phyloP scores from a whole-genome alignment of 2,329 filamentous ascomycete species.

The Sarocladiaceae sp. region DNA sequence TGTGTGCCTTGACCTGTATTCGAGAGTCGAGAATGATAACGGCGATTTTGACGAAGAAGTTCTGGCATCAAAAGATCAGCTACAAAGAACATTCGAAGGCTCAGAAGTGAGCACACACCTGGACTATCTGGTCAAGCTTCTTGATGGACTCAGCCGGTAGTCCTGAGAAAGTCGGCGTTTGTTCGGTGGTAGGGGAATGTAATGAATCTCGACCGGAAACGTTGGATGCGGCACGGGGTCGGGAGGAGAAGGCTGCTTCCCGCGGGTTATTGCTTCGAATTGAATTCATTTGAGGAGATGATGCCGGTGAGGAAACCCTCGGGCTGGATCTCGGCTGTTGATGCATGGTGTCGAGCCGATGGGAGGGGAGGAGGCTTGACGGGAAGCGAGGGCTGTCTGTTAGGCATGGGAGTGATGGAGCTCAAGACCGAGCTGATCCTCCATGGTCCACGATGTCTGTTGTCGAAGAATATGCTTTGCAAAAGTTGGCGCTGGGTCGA shows the following conservation, averaged over 20 bases:
- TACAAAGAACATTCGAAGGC: too few relatives aligned
- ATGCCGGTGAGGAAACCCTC: slow-evolving; percentile 67
- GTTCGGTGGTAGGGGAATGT: slow-evolving; percentile 45
- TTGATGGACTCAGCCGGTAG: slow-evolving; percentile 64
- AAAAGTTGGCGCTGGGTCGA: too few relatives aligned
- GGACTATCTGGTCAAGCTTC: slow-evolving; percentile 90
- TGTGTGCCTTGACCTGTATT: slow-evolving; percentile 59
- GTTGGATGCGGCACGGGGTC: slow-evolving; percentile 40
- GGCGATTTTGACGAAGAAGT: slow-evolving; percentile 86
- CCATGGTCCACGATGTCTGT: background rate
- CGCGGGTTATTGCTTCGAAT: slow-evolving; percentile 69
- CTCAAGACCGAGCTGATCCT: slow-evolving; percentile 6
- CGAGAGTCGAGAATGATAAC: slow-evolving; percentile 79
- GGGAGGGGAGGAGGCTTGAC: slow-evolving; percentile 11
- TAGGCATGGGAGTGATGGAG: slow-evolving; percentile 4
- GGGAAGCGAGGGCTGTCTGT: background rate
- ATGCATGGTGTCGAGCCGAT: slow-evolving; percentile 60
- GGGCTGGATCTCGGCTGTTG: slow-evolving; percentile 78
- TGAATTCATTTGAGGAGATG: slow-evolving; percentile 67
- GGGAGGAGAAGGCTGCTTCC: slow-evolving; percentile 46
- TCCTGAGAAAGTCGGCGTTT: slow-evolving; percentile 33
- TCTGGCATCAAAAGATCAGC: slow-evolving; percentile 47
- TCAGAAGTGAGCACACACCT: slow-evolving; percentile 48
- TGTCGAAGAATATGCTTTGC: too few relatives aligned
- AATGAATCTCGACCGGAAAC: slow-evolving; percentile 33